Evolutionary conservation across 257 asterid species (phyloP), one percentile per base, ranked within the genome.

Genomic region (Solanum stenotomum): DNA sequence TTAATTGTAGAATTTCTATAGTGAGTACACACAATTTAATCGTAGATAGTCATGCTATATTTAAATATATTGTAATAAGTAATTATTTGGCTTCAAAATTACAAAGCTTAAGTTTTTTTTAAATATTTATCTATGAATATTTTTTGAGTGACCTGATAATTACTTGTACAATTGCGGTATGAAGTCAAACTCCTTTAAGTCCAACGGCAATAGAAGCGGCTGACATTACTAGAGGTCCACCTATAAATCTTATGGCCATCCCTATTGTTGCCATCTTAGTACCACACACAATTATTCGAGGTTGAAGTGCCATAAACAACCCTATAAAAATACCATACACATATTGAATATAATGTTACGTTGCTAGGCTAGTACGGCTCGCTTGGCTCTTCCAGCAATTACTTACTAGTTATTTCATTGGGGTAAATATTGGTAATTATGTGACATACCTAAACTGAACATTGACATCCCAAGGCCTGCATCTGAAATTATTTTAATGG

Each of bases 401-500:
- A 38, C 42, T 38, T 38, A 67, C 8, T 25, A 76, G 11, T 76
- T 37, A 18, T 23, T 76, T 14, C 14, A 15, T 37, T 10, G 82
- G 3, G 46, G 38, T 35, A 35, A 2, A 6, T 75, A 37, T 49
- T 77, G 25, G 22, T 8, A 37, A 37, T 5, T 8, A 29, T n/a
- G 68, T 40, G 49, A 67, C 85, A 27, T 91, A 92, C 98, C 98
- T 83, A 95, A 89, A 87, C 97, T 93, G 91, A 95, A 94, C 96
- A 94, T 94, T 86, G 42, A 95, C 98, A 94, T 94, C 33, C 98
- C 98, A 76, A 95, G 95, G 10, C 98, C 98, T 20, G 97, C 95
- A 85, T 95, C 97, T 14, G 98, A 94, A 16, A 95, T 92, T 46
- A 94, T 91, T 87, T 93, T 92, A 88, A 95, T 91, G 1, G 98